Conservation (phyloP, 2,329 filamentous ascomycete genomes). For the Xylariaceae sp. region DNA sequence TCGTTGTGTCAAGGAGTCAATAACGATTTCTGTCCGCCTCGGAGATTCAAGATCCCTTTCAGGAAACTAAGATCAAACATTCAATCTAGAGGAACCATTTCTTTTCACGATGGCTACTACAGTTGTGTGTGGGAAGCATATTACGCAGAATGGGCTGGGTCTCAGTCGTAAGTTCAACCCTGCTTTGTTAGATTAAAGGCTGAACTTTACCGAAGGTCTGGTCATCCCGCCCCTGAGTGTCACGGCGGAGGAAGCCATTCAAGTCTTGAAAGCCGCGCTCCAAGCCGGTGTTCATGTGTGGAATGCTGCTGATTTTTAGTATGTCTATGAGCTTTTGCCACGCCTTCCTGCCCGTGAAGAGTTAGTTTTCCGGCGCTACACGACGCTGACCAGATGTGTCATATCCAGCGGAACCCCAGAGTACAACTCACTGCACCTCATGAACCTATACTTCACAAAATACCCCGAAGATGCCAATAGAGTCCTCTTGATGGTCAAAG, state of each 20-base stretch:
- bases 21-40: too few species aligned
- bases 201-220: not conserved
- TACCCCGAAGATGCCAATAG: conserved; percentile 55
- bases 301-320: conserved; percentile 14
- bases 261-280: conserved; percentile 7
- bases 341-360: not conserved
- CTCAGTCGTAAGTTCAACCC: not conserved
- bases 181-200: not conserved
- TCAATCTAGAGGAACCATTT: too few species aligned
- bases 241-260: conserved; percentile 4
- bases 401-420: conserved; percentile 38
- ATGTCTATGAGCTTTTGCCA: not conserved
- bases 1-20: too few species aligned
- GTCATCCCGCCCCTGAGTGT: not conserved
- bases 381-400: not conserved
- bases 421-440: conserved; percentile 50
- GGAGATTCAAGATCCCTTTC: too few species aligned
- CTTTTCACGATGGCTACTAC: conserved; percentile 6
- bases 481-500: conserved; percentile 56
- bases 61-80: too few species aligned
- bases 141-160: not conserved
- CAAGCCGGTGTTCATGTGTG: conserved; percentile 7
- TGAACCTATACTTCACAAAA: conserved; percentile 52
- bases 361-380: not conserved
- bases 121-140: conserved; percentile 4